These are phyloP conservation scores for Suillus subluteus DNA, from an alignment of 768 basidiomycete genomes.

Conservation along the genomic window DNA sequence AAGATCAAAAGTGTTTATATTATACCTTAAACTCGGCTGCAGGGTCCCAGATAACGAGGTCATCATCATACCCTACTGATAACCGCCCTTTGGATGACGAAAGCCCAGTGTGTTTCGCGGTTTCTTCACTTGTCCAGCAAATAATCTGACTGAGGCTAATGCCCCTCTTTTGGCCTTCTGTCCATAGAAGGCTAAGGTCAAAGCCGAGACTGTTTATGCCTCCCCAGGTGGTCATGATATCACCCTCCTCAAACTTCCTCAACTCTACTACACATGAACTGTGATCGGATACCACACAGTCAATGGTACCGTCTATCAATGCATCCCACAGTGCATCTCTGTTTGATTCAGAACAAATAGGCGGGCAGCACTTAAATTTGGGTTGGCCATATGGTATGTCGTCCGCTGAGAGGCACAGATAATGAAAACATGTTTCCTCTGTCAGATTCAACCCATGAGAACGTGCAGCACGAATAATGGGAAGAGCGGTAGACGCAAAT, in stretches of 20 bases:
- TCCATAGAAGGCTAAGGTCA: conserved; percentile 89
- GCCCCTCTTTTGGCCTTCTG: conserved; percentile 61
- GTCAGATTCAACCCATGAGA: conserved; percentile 70
- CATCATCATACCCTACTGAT: conserved; percentile 77
- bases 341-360: conserved; percentile 78
- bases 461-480: conserved; percentile 71
- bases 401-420: conserved; percentile 77
- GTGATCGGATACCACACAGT: conserved; percentile 95
- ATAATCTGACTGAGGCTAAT: conserved; percentile 64
- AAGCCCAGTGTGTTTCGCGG: conserved; percentile 83
- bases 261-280: conserved; percentile 86
- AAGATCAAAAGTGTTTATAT: conserved; percentile 1
- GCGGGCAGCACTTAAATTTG: conserved; percentile 97
- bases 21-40: conserved; percentile 46
- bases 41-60: conserved; percentile 86
- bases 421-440: conserved; percentile 98
- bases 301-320: conserved; percentile 79
- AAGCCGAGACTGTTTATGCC: conserved; percentile 92
- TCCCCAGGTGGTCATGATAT: conserved; percentile 93
- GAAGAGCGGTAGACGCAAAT: conserved; percentile 83
- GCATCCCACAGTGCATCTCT: conserved; percentile 81
- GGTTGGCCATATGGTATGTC: conserved; percentile 75
- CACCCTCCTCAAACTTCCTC: conserved; percentile 76
- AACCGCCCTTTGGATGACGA: conserved; percentile 72
- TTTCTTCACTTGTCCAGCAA: conserved; percentile 73